A percentile compares a stretch with the other conserved stretches of the same genome.
Conservation (phyloP, 192 early-diverging fungal genomes). For the Coemansia sp. region DNA sequence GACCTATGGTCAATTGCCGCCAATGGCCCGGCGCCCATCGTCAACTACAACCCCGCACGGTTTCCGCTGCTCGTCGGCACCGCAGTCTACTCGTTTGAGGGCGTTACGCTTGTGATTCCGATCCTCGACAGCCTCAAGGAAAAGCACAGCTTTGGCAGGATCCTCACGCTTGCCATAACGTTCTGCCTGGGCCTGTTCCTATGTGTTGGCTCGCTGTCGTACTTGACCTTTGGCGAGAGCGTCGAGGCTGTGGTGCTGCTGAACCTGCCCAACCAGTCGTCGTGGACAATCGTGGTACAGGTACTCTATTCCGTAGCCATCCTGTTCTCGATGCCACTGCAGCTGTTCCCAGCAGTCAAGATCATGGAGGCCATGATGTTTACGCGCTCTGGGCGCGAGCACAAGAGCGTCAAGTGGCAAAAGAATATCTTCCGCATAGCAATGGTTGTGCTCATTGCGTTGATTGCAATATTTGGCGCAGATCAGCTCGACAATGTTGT, state of each 20-base stretch:
- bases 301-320: slow-evolving; percentile 90
- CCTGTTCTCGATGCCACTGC: slow-evolving; percentile 90
- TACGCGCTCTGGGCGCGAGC: slow-evolving; percentile 75
- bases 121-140: slow-evolving; percentile 81
- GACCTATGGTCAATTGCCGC: slow-evolving; percentile 59
- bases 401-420: slow-evolving; percentile 78
- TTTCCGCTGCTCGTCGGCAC: slow-evolving; percentile 94
- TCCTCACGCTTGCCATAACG: slow-evolving; percentile 75
- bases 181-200: slow-evolving; percentile 82
- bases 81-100: slow-evolving; percentile 90
- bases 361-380: slow-evolving; percentile 90
- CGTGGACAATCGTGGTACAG: slow-evolving; percentile 74
- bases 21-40: slow-evolving; percentile 62
- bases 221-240: slow-evolving; percentile 82
- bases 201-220: slow-evolving; percentile 80
- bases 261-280: slow-evolving; percentile 74
- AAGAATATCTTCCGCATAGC: slow-evolving; percentile 79
- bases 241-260: slow-evolving; percentile 89
- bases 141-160: slow-evolving; percentile 77
- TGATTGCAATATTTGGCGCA: slow-evolving; percentile 77
- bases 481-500: slow-evolving; percentile 83
- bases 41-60: slow-evolving; percentile 74
- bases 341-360: slow-evolving; percentile 90
- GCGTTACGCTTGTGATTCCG: slow-evolving; percentile 80
- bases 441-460: slow-evolving; percentile 65